Percentiles rank a stretch among this genome's conserved stretches.
Evolutionary conservation across 352 stramenopile species (phyloP).

Genomic region (Peronosclerospora sorghi): DNA sequence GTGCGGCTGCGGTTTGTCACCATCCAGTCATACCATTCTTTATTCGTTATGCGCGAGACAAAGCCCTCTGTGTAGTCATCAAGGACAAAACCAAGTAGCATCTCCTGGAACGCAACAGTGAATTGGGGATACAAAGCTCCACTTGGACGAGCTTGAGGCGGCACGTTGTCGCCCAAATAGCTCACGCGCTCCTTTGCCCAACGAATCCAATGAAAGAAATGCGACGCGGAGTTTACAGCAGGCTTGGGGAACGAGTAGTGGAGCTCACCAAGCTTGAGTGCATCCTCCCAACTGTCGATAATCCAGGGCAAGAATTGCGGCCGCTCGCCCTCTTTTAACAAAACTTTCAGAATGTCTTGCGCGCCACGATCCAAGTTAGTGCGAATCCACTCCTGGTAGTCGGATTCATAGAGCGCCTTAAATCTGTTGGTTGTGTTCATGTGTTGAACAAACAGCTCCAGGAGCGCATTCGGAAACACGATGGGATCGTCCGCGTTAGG

Average conservation of each 20-base stretch:
- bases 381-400: conserved; percentile 51
- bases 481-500: conserved; percentile 37
- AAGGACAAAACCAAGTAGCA: conserved; percentile 45
- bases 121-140: conserved; percentile 56
- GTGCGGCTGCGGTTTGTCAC: conserved; percentile 46
- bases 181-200: conserved; percentile 74
- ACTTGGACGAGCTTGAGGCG: conserved; percentile 28
- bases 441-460: conserved; percentile 47
- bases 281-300: conserved; percentile 52
- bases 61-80: conserved; percentile 52
- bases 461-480: conserved; percentile 50
- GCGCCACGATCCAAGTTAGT: conserved; percentile 29
- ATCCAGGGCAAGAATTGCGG: conserved; percentile 49
- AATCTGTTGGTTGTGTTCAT: conserved; percentile 52
- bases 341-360: conserved; percentile 26
- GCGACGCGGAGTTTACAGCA: conserved; percentile 42
- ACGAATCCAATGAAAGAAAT: conserved; percentile 70
- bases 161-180: conserved; percentile 42
- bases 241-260: conserved; percentile 67
- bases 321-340: conserved; percentile 21
- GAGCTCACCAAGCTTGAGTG: conserved; percentile 39
- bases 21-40: conserved; percentile 74
- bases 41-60: conserved; percentile 42
- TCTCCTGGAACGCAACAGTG: conserved; percentile 51
- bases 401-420: conserved; percentile 37